Base-by-base conservation (phyloP, 2,329 filamentous ascomycete species). In the Alternaria dauci region DNA sequence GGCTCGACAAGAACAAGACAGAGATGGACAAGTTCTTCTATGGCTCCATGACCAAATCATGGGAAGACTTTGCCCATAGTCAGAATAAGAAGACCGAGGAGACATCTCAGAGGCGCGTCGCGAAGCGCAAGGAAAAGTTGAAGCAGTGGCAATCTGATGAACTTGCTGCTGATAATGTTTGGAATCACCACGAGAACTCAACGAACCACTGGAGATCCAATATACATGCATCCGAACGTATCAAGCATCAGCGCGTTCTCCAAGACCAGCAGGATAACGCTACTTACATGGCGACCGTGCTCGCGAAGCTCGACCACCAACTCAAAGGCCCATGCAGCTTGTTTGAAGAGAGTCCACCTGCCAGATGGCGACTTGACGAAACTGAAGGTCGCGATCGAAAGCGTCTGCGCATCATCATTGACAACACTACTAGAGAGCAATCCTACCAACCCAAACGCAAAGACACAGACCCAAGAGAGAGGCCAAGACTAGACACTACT, bases 311-410 rank as follows among this genome's bases (percentile, higher is more conserved):
- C 80, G 89, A 94, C 59, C 85, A 89, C 56, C 90, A 94, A 59
- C 81, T 97, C 57, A 87, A 86, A 64, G 88, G 93, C 20, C 92
- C 93, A 2, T 93, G 92, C 26, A 94, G 91, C 1, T 85, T 98
- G 1, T 91, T 97, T 61, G 88, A 90, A 52, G 87, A 90, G 38
- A 82, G 85, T 0, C 82, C 84, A 3, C 77, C 86, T 1, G 83
- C 84, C 0, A 96, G 91, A 76, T 99, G 94, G 94, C 93, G 94
- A 71, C 86, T 99, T 14, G 95, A 99, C 74, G 90, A 96, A 71
- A 98, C 95, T 0, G 95, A 99, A 81, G 94, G 95, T 11, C 89
- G 94, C 11, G 97, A 97, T 76, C 89, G 96, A 18, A 98, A 98
- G 93, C 89, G 96, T 16, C 84, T 97, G 70, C 88, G 95, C 28